Evolutionary conservation across 2,329 filamentous ascomycete genomes (phyloP), one percentile per base, ranked within the genome.

Genomic region (Cladosporium sp.): DNA sequence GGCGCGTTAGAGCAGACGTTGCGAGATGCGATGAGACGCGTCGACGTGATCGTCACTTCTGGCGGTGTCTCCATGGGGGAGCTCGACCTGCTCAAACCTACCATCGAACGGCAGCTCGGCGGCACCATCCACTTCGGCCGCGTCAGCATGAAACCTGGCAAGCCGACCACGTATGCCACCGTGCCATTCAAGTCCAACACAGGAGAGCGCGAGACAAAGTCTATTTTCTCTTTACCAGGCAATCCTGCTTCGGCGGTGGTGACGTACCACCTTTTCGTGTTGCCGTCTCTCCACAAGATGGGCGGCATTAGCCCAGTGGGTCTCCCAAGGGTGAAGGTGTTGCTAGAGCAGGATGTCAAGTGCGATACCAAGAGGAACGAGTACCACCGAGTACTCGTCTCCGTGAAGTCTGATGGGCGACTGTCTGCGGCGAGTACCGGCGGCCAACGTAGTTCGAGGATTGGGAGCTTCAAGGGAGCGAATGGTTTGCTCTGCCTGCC

Each of bases 31-130:
- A 75, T 97, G 56, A 80, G 87, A 16, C 75, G 76, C 44, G 84
- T 85, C 22, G 91, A 96, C 64, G 74, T 97, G 10, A 79, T 98
- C 54, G 83, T 98, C 63, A 97, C 93, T 13, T 92, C 87, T 0
- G 93, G 93, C 18, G 93, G 93, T 44, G 93, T 97, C 16, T 95
- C 89, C 9, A 98, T 98, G 93, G 93, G 93, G 53, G 93, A 98
- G 72, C 82, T 96, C 2, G 93, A 98, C 69, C 84, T 98, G 7
- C 81, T 98, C 16, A 98, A 98, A 68, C 92, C 93, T 0, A 97
- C 92, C 0, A 88, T 98, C 62, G 93, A 97, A 74, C 85, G 92
- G 40, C 78, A 84, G 1, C 80, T 98, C 1, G 89, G 90, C 53
- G 93, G 93, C 7, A 93, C 85, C 0, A 95, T 98, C 59, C 93